A percentile compares a stretch with the other conserved stretches of the same genome.
phyloP scores from a whole-genome alignment of 2,329 filamentous ascomycete species.

The Cordyceps fumosorosea region DNA sequence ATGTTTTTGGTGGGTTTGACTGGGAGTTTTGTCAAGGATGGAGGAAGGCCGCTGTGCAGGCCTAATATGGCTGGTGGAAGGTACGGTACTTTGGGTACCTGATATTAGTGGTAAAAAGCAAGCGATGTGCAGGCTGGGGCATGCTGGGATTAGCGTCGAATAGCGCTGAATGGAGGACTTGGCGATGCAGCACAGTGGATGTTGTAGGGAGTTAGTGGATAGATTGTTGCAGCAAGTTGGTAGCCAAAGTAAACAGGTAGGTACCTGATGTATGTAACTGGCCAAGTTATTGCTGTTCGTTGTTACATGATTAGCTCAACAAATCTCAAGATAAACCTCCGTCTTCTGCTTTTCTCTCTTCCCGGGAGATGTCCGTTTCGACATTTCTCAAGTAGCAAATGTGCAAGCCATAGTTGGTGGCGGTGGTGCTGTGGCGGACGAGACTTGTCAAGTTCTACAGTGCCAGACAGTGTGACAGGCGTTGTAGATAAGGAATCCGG shows the following conservation, averaged over 20 bases:
- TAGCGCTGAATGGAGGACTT: conserved; percentile 2
- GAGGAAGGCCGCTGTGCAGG: neutral
- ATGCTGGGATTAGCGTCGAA: neutral
- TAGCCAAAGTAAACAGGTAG: too few species aligned
- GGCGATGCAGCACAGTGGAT: conserved; percentile 11
- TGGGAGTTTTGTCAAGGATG: neutral
- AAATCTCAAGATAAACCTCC: neutral
- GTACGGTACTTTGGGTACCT: neutral
- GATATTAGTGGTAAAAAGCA: neutral
- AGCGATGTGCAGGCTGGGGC: neutral
- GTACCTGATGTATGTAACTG: neutral
- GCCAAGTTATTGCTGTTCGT: neutral
- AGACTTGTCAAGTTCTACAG: neutral
- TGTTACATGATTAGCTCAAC: neutral
- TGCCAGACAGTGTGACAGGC: neutral
- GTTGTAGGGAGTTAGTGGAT: neutral
- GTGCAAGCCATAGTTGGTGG: neutral
- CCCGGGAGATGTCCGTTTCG: neutral
- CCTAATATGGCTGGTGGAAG: neutral
- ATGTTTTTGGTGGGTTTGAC: conserved; percentile 11
- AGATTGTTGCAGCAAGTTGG: neutral
- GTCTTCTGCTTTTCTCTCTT: neutral
- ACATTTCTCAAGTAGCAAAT: neutral
- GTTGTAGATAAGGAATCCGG: neutral
- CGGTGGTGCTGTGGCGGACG: neutral